Base-by-base conservation (phyloP, 1,139 yeast genomes). In the Pneumocystis canis region DNA sequence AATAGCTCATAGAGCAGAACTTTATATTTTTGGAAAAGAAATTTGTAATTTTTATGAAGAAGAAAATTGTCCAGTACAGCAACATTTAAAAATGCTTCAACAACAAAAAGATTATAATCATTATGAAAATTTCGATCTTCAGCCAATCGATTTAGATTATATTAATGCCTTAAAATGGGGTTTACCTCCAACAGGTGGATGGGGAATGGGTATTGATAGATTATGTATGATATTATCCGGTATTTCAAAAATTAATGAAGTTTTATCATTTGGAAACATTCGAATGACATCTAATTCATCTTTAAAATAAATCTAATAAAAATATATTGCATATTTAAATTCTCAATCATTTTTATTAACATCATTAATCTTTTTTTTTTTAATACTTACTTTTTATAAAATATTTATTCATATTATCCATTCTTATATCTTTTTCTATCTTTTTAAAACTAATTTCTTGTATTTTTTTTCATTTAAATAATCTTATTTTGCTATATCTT, bases 21-120 rank as follows among this genome's bases (percentile, higher is more conserved):
- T 92, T 59, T 89, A 88, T 70, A 84, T 92, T 64, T 75, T 80
- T 60, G 90, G 94, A 0, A 80, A 81, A 67, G 99, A 94, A 73
- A 85, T 85, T 68, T 87, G 85, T 54, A 94, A 94, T 73, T 96
- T 98, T 0, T 94, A 94, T 71, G 98, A 92, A 70, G 99, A 94
- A 73, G 97, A 92, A 71, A 94, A 94, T 72, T 82, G 85, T 58
- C 98, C 98, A 0, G 78, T 77, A 62, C 77, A 66, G 37, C 97
- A 90, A 81, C 87, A 96, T 77, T 85, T 83, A 64, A 84, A 97
- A 79, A 92, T 92, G 75, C 97, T 90, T 79, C 98, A 92, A 78
- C 98, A 92, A 79, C 98, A 98, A 62, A 84, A 87, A 77, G 98
- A 92, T 81, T 92, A 92, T 81, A 97, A 76, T 57, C 98, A 92